phyloP scores from a whole-genome alignment of 2,329 filamentous ascomycete species.

The Fusarium robinianum region DNA sequence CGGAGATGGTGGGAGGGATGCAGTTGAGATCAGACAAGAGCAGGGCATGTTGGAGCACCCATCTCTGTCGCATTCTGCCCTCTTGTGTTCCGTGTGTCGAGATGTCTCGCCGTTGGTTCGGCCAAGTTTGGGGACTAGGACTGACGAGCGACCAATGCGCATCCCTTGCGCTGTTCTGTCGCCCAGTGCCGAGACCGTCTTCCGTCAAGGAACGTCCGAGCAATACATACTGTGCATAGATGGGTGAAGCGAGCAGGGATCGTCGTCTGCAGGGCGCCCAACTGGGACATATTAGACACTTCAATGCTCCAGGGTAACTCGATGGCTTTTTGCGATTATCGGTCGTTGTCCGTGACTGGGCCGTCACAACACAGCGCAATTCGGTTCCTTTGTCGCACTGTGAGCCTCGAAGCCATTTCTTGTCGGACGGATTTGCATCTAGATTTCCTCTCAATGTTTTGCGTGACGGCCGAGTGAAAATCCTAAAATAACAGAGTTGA shows the following conservation, averaged over 20 bases:
- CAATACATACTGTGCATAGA: conserved; percentile 1
- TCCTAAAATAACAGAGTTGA: too few relatives aligned
- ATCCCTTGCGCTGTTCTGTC: conserved; percentile 5
- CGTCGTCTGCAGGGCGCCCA: conserved; percentile 19
- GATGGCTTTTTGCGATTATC: conserved; percentile 1
- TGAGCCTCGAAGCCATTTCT: too few relatives aligned
- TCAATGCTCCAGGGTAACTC: conserved; percentile 18
- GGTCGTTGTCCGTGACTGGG: conserved; percentile 16
- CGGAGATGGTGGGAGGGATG: too few relatives aligned
- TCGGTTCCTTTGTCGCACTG: conserved; percentile 14
- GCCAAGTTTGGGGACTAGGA: conserved; percentile 1
- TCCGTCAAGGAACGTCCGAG: conserved; percentile 16
- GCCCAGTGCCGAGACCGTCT: conserved; percentile 19
- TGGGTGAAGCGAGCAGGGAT: conserved; percentile 6
- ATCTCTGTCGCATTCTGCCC: too few relatives aligned
- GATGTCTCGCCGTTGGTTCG: conserved; percentile 7
- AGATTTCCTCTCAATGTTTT: too few relatives aligned
- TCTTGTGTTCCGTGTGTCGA: too few relatives aligned
- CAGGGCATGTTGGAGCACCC: too few relatives aligned
- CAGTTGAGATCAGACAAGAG: too few relatives aligned
- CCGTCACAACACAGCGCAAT: conserved; percentile 5
- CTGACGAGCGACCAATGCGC: conserved; percentile 5
- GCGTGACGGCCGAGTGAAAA: too few relatives aligned
- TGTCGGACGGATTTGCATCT: too few relatives aligned
- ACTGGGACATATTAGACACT: conserved; percentile 17